Evolutionary conservation across 257 asterid genomes (phyloP).

Genomic region (Anisodus tanguticus): DNA sequence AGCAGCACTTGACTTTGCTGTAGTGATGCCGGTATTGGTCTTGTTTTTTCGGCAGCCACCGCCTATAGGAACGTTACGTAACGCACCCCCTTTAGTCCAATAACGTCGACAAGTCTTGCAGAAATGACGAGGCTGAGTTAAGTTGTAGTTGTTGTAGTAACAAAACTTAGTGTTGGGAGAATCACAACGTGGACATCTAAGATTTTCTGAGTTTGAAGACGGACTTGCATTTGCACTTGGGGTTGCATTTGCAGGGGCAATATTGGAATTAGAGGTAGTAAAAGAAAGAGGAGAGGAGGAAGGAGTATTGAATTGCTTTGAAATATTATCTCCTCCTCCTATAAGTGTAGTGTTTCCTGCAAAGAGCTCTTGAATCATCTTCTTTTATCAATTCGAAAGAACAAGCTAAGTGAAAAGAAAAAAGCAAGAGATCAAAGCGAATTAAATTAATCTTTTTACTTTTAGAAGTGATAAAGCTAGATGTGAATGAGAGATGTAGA

Average conservation of each 20-base stretch:
- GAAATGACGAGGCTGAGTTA: slow-evolving; percentile 92
- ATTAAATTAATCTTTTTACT: slow-evolving; percentile 29
- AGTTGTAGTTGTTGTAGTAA: slow-evolving; percentile 90
- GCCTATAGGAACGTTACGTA: slow-evolving; percentile 86
- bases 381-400: slow-evolving; percentile 19
- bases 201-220: slow-evolving; percentile 51
- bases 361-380: slow-evolving; percentile 77
- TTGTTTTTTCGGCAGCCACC: slow-evolving; percentile 85
- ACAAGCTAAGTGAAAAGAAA: slow-evolving; percentile 27
- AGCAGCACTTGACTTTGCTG: slow-evolving; percentile 45
- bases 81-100: slow-evolving; percentile 95
- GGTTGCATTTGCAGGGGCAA: background rate
- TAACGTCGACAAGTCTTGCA: slow-evolving; percentile 94
- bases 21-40: slow-evolving; percentile 38
- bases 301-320: slow-evolving; percentile 41
- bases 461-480: slow-evolving; percentile 38
- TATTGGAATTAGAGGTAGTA: slow-evolving; percentile 22
- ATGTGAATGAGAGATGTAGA: slow-evolving; percentile 27
- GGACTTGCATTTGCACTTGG: slow-evolving; percentile 43
- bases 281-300: slow-evolving; percentile 42
- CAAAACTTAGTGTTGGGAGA: slow-evolving; percentile 83
- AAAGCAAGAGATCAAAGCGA: slow-evolving; percentile 23
- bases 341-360: slow-evolving; percentile 53
- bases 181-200: slow-evolving; percentile 81
- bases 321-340: slow-evolving; percentile 34